Evolutionary conservation across 75 land plant species (phyloP), one percentile per base, ranked within the genome.

Genomic region (Sequoia sempervirens): DNA sequence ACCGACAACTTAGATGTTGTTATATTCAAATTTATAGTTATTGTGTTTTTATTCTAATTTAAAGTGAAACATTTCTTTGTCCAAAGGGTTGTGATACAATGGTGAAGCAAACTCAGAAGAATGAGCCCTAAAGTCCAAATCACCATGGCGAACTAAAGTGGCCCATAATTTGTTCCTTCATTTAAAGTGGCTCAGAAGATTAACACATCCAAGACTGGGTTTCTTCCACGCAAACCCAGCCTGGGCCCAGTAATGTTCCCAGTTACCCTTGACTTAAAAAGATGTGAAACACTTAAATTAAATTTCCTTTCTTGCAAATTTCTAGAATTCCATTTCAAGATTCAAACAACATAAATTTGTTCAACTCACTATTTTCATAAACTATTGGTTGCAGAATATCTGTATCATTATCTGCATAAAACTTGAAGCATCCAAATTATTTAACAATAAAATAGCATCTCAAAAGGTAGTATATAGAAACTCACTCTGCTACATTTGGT

Each of bases 401-500:
- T 9, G 32, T 32, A 30, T 30, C 12, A 10, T 28, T 68, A 30
- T 30, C 73, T 69, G 13, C 73, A 30, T 30, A 30, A 13, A 69
- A 69, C 34, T 69, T 5, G 36, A 34, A 69, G 73, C 12, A 9
- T 30, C 13, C 7, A 28, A 69, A 30, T 36, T 9, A 69, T 28
- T 30, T 69, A 69, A 0, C 0, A 30, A 5, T 8, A 36, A 30
- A 79, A 14, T 1, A 43, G 50, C n/a, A 79, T 32, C 14, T 76
- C 46, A 72, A 36, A 84, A 83, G 13, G 11, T 70, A 32, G 13
- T 18, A 10, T 41, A 6, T 2, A 15, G 26, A 47, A 20, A 80
- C 94, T 89, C 87, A 95, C 97, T 95, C 96, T 26, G 96, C 92
- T 50, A 82, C 47, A 85, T 90, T 80, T 43, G 97, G 96, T 54